Evolutionary conservation across 805 yeast genomes (phyloP).

Genomic region (Pichia deserticola): DNA sequence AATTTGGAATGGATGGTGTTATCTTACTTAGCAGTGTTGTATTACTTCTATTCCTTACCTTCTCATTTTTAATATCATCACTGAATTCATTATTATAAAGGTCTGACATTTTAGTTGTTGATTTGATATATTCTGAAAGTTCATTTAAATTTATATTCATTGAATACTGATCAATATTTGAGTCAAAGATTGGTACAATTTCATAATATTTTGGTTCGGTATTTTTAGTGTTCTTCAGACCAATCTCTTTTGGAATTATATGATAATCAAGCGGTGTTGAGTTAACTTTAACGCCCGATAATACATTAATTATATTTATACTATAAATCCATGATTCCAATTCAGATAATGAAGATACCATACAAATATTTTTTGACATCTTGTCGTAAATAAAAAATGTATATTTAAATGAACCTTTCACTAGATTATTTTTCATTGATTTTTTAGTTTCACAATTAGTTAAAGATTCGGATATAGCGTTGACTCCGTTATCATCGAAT

Average conservation of each 20-base stretch:
- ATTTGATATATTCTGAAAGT: not conserved
- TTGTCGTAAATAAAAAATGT: constrained; percentile 36
- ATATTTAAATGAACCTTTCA: constrained; percentile 1
- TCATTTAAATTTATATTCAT: not conserved
- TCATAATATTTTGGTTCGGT: constrained; percentile 16
- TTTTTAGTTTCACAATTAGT: not conserved
- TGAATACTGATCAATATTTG: constrained; percentile 27
- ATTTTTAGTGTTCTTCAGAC: not conserved
- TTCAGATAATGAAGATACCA: constrained; percentile 38
- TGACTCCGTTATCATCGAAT: not conserved
- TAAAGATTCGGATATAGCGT: not conserved
- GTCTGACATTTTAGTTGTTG: not conserved
- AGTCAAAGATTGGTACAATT: constrained; percentile 16
- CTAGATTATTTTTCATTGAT: not conserved
- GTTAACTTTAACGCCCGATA: constrained; percentile 28
- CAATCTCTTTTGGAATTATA: constrained; percentile 14
- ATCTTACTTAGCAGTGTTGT: not conserved
- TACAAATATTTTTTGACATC: constrained; percentile 33
- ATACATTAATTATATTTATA: constrained; percentile 43
- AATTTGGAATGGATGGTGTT: not conserved
- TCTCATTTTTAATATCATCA: not conserved
- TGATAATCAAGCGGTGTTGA: constrained; percentile 17
- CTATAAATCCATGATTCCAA: constrained; percentile 52
- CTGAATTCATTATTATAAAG: not conserved
- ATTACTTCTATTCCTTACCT: constrained; percentile 3